Percentiles rank a stretch among this genome's conserved stretches.
phyloP scores from a whole-genome alignment of 352 stramenopile species.

The Pythium rhizo-oryzae region DNA sequence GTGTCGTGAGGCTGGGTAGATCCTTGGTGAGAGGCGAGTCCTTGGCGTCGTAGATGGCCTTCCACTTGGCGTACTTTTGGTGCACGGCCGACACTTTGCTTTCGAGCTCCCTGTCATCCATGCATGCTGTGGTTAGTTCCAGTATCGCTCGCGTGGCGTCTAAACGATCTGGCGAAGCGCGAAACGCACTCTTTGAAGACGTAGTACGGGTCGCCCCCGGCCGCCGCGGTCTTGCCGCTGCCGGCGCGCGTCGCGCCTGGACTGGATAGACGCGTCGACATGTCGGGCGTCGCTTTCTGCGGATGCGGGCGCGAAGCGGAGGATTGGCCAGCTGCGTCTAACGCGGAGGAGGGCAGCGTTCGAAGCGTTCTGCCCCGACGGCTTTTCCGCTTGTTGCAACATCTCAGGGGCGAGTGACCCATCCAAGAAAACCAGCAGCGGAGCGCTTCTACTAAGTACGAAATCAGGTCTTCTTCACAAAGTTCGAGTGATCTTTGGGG shows the following conservation, averaged over 20 bases:
- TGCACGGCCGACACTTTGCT: conserved; percentile 77
- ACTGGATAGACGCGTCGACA: conserved; percentile 11
- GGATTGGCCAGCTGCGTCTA: neutral
- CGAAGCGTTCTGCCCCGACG: neutral
- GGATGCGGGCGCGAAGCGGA: neutral
- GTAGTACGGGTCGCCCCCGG: conserved; percentile 79
- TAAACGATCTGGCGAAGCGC: neutral
- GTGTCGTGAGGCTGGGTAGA: conserved; percentile 52
- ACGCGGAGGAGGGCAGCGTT: neutral
- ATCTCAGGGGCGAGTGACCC: conserved; percentile 12
- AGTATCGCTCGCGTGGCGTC: neutral
- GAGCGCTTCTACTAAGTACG: conserved; percentile 9
- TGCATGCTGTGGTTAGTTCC: too few relatives aligned
- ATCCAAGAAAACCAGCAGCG: neutral
- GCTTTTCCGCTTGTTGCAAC: conserved; percentile 26
- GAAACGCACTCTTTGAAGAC: conserved; percentile 82
- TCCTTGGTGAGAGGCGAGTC: conserved; percentile 51
- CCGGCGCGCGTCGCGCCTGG: neutral
- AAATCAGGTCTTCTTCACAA: conserved; percentile 20
- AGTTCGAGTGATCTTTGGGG: conserved; percentile 19
- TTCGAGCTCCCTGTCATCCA: conserved; percentile 55
- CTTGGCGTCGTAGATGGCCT: conserved; percentile 47
- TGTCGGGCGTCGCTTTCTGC: neutral
- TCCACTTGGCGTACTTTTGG: conserved; percentile 72
- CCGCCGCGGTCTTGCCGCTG: conserved; percentile 20